Evolutionary conservation across 2,329 filamentous ascomycete genomes (phyloP).

Genomic region (Laburnicola sp.): DNA sequence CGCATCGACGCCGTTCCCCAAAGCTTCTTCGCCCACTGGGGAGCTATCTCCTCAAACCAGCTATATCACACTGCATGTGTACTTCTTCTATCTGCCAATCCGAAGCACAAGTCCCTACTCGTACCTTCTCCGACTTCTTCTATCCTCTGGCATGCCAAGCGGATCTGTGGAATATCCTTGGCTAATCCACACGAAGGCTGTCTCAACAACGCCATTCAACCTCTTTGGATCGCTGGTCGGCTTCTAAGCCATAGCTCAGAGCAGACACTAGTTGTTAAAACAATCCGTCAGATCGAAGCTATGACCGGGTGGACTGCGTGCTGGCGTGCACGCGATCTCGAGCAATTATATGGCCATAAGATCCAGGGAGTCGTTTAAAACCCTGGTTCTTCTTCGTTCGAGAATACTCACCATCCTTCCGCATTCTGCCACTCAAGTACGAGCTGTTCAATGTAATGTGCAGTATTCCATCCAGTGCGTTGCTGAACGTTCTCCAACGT

Average conservation of each 20-base stretch:
- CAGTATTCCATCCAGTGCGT: constrained; percentile 50
- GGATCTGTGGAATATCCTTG: constrained; percentile 60
- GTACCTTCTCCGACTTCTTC: constrained; percentile 45
- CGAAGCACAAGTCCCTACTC: constrained; percentile 34
- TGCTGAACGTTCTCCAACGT: constrained; percentile 45
- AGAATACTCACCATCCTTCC: constrained; percentile 22
- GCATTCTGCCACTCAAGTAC: constrained; percentile 25
- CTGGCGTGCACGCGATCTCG: constrained; percentile 59
- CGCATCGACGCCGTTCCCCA: constrained; percentile 53
- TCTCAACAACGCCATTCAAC: constrained; percentile 62
- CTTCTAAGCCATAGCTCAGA: constrained; percentile 57
- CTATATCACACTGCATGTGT: constrained; percentile 61
- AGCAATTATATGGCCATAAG: constrained; percentile 41
- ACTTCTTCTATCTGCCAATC: constrained; percentile 54
- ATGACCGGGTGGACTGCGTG: constrained; percentile 58
- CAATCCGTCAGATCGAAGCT: constrained; percentile 56
- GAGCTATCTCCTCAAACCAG: constrained; percentile 61
- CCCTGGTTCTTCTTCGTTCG: background rate
- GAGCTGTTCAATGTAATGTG: constrained; percentile 19
- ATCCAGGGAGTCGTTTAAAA: constrained; percentile 15
- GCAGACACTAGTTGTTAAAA: constrained; percentile 45
- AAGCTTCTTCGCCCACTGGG: constrained; percentile 58
- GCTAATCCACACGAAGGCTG: constrained; percentile 61
- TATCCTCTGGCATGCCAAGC: constrained; percentile 58
- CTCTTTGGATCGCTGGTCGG: constrained; percentile 60